Conservation (phyloP, 169 alveolate genomes). For the Babesia sp. region DNA sequence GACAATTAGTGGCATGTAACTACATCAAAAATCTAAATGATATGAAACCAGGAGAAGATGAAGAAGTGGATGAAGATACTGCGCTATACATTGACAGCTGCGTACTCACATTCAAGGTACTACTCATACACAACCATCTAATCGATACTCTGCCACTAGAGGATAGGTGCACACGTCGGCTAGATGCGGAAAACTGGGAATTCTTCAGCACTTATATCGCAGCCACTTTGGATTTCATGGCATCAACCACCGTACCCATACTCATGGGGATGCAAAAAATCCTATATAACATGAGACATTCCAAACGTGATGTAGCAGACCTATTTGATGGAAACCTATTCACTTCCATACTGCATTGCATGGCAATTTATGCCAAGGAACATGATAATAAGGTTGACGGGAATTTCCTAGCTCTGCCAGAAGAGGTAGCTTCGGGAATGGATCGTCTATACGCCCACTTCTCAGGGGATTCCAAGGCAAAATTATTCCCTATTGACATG, state of each 20-base stretch:
- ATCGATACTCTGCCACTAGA: conserved; percentile 33
- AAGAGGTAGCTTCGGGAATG: conserved; percentile 7
- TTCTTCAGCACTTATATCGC: conserved; percentile 44
- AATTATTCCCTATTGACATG: conserved; percentile 36
- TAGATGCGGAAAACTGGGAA: conserved; percentile 44
- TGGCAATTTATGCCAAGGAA: conserved; percentile 26
- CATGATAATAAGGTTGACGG: conserved; percentile 45
- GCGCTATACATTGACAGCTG: conserved; percentile 32
- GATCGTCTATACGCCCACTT: conserved; percentile 41
- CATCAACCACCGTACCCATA: conserved; percentile 21
- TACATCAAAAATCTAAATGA: conserved; percentile 36
- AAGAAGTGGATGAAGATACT: conserved; percentile 34
- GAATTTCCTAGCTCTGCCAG: conserved; percentile 3
- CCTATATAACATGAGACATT: conserved; percentile 4
- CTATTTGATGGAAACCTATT: conserved; percentile 63
- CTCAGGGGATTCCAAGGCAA: conserved; percentile 7
- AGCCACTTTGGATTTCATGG: conserved; percentile 58
- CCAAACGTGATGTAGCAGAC: conserved; percentile 36
- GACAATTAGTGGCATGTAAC: conserved; percentile 50
- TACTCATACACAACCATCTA: conserved; percentile 50
- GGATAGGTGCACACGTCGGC: conserved; percentile 42
- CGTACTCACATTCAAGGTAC: conserved; percentile 48
- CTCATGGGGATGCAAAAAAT: conserved; percentile 4
- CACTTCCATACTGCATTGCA: conserved; percentile 36
- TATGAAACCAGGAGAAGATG: conserved; percentile 27